phyloP scores from a whole-genome alignment of 2,329 filamentous ascomycete genomes.

The Orbilia ellipsospora region DNA sequence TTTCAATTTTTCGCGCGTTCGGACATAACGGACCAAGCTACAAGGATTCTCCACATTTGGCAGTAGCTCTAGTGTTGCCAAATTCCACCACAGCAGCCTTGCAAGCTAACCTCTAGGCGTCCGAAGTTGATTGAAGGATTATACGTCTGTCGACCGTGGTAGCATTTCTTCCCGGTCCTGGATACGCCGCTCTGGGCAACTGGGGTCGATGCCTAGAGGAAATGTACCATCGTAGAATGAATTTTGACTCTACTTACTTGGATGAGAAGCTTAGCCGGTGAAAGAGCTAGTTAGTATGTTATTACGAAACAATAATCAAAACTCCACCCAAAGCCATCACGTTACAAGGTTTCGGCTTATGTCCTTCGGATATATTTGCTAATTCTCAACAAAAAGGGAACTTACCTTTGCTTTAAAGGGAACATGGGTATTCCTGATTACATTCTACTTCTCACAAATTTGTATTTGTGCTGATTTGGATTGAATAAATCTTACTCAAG shows the following conservation, averaged over 20 bases:
- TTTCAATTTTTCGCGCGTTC: background rate
- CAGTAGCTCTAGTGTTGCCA: constrained; percentile 6
- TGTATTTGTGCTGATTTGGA: no score
- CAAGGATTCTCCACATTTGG: background rate
- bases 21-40: no score
- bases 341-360: background rate
- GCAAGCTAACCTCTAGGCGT: constrained; percentile 6
- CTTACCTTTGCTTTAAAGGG: no score
- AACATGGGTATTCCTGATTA: no score
- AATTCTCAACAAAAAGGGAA: background rate
- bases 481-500: no score
- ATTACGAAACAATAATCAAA: no score
- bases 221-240: no score
- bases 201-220: constrained; percentile 4
- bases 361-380: background rate
- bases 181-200: background rate
- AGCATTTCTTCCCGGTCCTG: background rate
- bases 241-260: no score
- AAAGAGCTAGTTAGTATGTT: no score
- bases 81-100: background rate
- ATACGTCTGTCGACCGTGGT: background rate
- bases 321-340: no score
- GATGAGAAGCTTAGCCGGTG: no score
- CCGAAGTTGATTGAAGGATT: constrained; percentile 2
- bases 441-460: no score